Evolutionary conservation across 805 yeast species (phyloP), one percentile per base, ranked within the genome.

Genomic region (Metahyphopichia silvanorum): DNA sequence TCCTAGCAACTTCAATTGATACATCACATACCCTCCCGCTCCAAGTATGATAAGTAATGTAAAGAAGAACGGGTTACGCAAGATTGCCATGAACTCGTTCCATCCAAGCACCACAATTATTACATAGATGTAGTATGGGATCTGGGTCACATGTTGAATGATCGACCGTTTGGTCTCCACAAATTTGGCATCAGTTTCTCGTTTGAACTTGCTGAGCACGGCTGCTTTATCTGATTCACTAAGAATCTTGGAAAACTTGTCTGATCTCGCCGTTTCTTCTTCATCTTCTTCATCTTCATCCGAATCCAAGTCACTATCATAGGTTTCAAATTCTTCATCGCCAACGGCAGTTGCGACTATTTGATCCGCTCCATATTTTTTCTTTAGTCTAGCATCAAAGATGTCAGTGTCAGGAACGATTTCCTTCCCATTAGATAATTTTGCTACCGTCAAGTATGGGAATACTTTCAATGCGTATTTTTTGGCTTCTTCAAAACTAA

Each of bases 1-100:
- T 5, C 82, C 82, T 64, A 91, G 74, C 55, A 91, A 61, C 43
- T 82, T 82, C 53, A 83, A 67, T 35, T 71, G 73, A 51, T 85
- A 82, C 38, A 87, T 71, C 31, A 84, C 72, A 52, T 82, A 86
- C 1, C 72, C 52, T 1, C 76, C 82, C 0, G 84, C 86, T 1
- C 74, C 74, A 1, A 71, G 27, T 8, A 87, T 31, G 27, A 89
- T 53, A 1, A 75, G 47, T 30, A 88, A 54, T 5, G 84, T 68
- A 43, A 89, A 78, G 45, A 84, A 74, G n/a, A 91, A 48, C 32
- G 98, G 97, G 53, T 86, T 89, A 42, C 94, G 74, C 27, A 93
- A 51, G 12, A 93, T 76, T 7, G 93, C 82, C 83, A 88, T 75
- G 44, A 93, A 82, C 66, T 93, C 97, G 57, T 89, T 89, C 96